Base-by-base conservation (phyloP, 23 red algal species). In the Cyanidiococcus yangmingshanensis region DNA sequence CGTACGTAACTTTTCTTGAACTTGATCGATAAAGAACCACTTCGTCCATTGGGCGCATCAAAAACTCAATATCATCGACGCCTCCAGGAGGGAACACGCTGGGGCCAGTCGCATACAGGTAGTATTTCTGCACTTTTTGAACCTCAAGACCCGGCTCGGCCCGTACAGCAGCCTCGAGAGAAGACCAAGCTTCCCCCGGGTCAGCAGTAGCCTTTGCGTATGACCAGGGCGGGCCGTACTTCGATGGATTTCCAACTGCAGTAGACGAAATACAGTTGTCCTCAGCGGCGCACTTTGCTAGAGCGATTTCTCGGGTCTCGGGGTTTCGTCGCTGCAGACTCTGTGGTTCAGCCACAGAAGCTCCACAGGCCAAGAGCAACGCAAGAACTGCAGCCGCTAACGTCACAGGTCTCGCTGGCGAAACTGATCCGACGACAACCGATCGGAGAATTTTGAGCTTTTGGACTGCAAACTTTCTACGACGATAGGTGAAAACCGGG, bases 181-280 rank as follows among this genome's bases (percentile, higher is more conserved):
- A 59, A 1, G 17, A 38, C 90, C 90, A 95, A 0, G 90, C 90
- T 1, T 51, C 38, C 39, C 68, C 59, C 12, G 86, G 59, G 71
- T 85, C 76, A 32, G 76, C 82, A 16, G 90, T 95, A 41, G 75
- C 67, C 39, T 74, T 74, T 17, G 74, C 77, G 37, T 75, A 95
- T 36, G 80, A 86, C 90, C 90, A 95, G 1, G 86, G 90, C 38
- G 87, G 54, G 38, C 75, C 83, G 74, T 89, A 95, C 77, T 95
- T 95, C 85, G 76, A 80, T 39, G 90, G 86, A 57, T 89, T 95
- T 0, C 58, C 76, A 2, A 95, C 83, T 25, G 90, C 88, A 2
- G 84, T 68, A 0, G 90, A 87, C 2, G 76, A 83, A n/a, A 95
- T 40, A 76, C 90, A 95, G 3, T 84, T 79, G 30, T 75, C 34